Evolutionary conservation across 495 filamentous ascomycete species (phyloP), one percentile per base, ranked within the genome.

Genomic region (Astrocystis sublimbata): DNA sequence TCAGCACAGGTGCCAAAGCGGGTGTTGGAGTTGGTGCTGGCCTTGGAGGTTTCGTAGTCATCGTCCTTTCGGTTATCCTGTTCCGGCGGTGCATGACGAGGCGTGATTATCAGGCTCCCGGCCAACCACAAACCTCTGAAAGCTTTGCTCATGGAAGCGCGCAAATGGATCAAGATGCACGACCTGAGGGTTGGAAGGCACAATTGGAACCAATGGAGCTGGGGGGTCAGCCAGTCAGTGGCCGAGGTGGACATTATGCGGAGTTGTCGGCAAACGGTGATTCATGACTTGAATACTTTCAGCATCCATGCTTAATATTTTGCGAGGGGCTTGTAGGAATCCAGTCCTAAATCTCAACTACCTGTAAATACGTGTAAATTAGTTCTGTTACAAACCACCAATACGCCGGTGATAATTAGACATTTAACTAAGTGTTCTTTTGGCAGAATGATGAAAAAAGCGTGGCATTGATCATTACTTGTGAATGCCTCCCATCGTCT

Each of bases 11-110:
- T 13, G 67, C 64, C 13, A 56, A 66, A 30, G 67, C 47, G 7
- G 67, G 67, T 7, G 67, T 69, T 43, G 64, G 67, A 19, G 36
- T 62, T n/a, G 64, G 67, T 40, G 64, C 42, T 30, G 51, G 41
- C 2, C 30, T 60, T 6, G 33, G 42, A 4, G 57, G 58, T 21
- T 19, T 69, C 33, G 57, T 43, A n/a, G 19, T 43, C 30, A 56
- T 43, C 15, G 28, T 35, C 19, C 23, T 42, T 56, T 24, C 53
- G 26, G 17, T 42, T 8, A 12, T 56, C 10, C 40, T 56, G 2
- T 26, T 56, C 10, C 53, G 36, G 13, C 36, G 36, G n/a, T 19
- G n/a, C 38, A 23, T 13, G n/a, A 33, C 31, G n/a, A 21, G 38
- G 31, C 31, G 10, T 12, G 8, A 19, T 23, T 35, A 53, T 36